Conservation (phyloP, 106 monocot genomes). For the Gastrodia elata region DNA sequence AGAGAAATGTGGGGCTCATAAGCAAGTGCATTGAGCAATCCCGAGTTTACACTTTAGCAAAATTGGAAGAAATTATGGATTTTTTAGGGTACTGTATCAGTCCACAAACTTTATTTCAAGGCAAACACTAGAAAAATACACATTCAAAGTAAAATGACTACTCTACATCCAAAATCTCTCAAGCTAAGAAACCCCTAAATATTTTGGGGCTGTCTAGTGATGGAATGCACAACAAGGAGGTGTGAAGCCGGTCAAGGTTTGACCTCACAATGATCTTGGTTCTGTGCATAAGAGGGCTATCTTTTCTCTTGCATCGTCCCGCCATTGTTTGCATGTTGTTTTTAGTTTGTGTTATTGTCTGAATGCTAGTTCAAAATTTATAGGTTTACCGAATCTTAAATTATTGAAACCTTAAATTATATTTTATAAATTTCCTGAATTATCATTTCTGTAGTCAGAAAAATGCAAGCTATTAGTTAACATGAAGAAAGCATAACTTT, state of each 20-base stretch:
- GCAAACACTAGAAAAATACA: no score
- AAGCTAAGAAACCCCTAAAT: no score
- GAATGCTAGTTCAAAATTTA: background rate
- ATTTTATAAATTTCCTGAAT: background rate
- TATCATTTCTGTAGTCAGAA: background rate
- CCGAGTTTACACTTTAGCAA: no score
- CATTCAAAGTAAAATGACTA: no score
- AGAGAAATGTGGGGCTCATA: no score
- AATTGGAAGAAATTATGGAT: no score
- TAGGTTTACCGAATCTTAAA: background rate
- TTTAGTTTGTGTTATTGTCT: constrained; percentile 2
- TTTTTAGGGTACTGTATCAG: no score
- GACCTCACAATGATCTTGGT: background rate
- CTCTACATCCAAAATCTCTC: no score
- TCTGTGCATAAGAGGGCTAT: background rate
- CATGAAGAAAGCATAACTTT: background rate
- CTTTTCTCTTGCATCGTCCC: background rate
- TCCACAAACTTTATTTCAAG: no score
- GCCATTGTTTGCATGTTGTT: background rate
- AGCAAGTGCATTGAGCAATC: no score
- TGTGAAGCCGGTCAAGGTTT: background rate
- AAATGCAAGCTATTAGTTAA: background rate
- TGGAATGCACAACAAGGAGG: background rate
- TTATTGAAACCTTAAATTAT: background rate
- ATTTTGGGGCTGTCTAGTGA: background rate